A percentile compares a stretch with the other conserved stretches of the same genome.
These are phyloP conservation scores for Amphichorda felina DNA, from an alignment of 2,329 filamentous ascomycete genomes.

Conservation along the genomic window DNA sequence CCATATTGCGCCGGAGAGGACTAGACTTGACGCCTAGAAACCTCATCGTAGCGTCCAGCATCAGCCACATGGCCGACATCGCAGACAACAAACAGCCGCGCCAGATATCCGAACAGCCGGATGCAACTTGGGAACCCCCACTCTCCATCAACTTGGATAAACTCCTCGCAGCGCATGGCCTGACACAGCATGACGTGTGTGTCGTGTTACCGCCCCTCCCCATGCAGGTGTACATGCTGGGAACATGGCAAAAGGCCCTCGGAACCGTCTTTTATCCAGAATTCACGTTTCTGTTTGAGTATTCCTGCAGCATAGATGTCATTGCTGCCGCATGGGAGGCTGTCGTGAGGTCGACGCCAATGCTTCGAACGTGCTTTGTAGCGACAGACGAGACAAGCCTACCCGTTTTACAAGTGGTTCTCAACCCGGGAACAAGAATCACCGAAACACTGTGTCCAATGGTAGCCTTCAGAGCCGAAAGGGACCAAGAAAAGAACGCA, in stretches of 20 bases:
- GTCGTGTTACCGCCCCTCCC: conserved; percentile 56
- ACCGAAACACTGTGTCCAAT: conserved; percentile 9
- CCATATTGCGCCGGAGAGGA: conserved; percentile 52
- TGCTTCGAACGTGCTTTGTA: conserved; percentile 59
- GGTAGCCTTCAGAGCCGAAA: conserved; percentile 9
- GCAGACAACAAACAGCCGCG: neutral
- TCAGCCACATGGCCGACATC: conserved; percentile 47
- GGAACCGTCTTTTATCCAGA: conserved; percentile 62
- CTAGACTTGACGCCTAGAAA: conserved; percentile 58
- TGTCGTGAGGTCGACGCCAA: conserved; percentile 42
- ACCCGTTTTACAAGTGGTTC: conserved; percentile 53
- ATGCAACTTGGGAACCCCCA: conserved; percentile 16
- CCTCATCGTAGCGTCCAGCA: conserved; percentile 53
- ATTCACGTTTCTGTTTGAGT: conserved; percentile 43
- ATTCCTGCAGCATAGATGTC: conserved; percentile 22
- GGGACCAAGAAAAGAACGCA: conserved; percentile 6
- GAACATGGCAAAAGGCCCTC: conserved; percentile 56
- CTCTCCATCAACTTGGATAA: conserved; percentile 20
- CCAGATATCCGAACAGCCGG: neutral
- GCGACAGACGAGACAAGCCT: conserved; percentile 29
- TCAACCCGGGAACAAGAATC: conserved; percentile 16
- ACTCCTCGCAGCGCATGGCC: conserved; percentile 24
- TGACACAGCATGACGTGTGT: conserved; percentile 37
- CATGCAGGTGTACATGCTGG: conserved; percentile 73
- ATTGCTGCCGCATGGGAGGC: conserved; percentile 49